Base-by-base conservation (phyloP, 192 early-diverging fungal species). In the Coemansia sp. region DNA sequence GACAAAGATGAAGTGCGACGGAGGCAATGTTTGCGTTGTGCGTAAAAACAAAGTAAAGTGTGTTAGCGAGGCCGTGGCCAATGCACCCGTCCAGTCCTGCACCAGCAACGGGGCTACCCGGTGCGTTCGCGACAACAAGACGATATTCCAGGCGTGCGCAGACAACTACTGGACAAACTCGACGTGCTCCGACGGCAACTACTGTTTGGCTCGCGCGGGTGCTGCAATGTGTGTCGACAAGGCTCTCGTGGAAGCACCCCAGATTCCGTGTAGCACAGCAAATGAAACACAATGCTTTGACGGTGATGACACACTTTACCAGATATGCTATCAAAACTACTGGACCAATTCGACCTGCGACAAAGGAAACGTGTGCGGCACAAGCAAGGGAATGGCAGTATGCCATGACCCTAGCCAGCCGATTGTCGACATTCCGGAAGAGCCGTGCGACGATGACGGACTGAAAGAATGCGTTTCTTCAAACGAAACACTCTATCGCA, bases 141-240 rank as follows among this genome's bases (percentile, higher is more conserved):
- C 38, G 9, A 60, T 66, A 8, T 81, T 71, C 70, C 79, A 81
- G 49, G 53, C 49, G 23, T 80, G 77, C 59, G 45, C 48, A 23
- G 69, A 80, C 48, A 64, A 71, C 35, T 75, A 69, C 69, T 80
- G 77, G 77, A 60, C 69, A 33, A 73, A 80, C 43, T 80, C 73
- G 20, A 73, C 71, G 5, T 79, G 76, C 45, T 25, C 60, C 36
- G 54, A 66, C 9, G 54, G 67, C 55, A 72, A 62, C 29, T 59
- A 59, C 40, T 75, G 73, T 38, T 23, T 75, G 55, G 46, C 50
- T 33, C 59, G 73, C 23, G 49, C 40, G 3, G 59, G 50, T 8
- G n/a, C 63, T 8, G 59, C 73, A 0, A 15, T 62, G 17, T 75
- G 73, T 25, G 73, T 75, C 14, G 73, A 75, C 34, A 66, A 69